Percentiles rank a stretch among this genome's conserved stretches.
phyloP scores from a whole-genome alignment of 2,329 filamentous ascomycete species.

The Cladophialophora exuberans region DNA sequence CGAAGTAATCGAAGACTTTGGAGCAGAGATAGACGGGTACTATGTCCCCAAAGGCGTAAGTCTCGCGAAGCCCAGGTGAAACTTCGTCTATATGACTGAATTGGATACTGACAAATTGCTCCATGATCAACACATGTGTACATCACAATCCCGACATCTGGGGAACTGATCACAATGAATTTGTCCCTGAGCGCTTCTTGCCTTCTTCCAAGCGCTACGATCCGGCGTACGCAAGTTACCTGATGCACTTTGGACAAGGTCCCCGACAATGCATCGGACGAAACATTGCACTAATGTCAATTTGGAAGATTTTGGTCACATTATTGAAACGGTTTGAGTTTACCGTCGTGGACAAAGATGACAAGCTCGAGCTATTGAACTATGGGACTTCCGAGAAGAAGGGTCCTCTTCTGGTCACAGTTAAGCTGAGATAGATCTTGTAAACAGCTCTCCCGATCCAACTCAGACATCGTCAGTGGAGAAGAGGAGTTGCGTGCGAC shows the following conservation, averaged over 20 bases:
- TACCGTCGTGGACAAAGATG: constrained; percentile 35
- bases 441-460: too few relatives aligned
- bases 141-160: constrained; percentile 41
- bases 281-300: constrained; percentile 40
- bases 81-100: background rate
- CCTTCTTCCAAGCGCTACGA: constrained; percentile 11
- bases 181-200: constrained; percentile 38
- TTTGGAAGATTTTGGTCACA: constrained; percentile 40
- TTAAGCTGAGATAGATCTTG: too few relatives aligned
- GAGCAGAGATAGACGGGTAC: constrained; percentile 33
- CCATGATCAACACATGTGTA: constrained; percentile 22
- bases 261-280: constrained; percentile 42
- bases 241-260: constrained; percentile 43
- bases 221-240: constrained; percentile 28
- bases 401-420: background rate
- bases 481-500: too few relatives aligned
- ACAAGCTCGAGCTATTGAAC: background rate
- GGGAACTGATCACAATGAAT: constrained; percentile 39
- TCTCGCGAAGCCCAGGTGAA: background rate
- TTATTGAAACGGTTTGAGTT: constrained; percentile 39
- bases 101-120: constrained; percentile 36
- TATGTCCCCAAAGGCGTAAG: constrained; percentile 37
- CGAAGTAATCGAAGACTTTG: constrained; percentile 34
- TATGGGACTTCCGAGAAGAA: background rate
- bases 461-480: too few relatives aligned